Conservation (phyloP, 2,329 filamentous ascomycete species). For the Aspergillus pseudotamarii region DNA sequence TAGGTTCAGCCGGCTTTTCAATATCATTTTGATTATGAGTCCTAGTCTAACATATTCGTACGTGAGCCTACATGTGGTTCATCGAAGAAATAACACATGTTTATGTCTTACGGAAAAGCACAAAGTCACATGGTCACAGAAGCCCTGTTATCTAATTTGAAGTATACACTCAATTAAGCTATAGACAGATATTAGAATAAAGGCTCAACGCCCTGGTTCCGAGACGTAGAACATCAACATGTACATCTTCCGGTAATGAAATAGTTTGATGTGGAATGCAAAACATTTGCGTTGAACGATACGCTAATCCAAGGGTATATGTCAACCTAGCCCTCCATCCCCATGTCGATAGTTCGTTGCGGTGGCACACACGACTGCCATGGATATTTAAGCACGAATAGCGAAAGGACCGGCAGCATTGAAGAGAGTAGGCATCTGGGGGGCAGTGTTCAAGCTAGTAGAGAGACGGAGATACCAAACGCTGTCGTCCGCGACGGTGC, state of each 20-base stretch:
- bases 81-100: not conserved
- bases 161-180: not conserved
- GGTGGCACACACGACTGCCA: not conserved
- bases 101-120: not conserved
- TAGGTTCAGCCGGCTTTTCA: too few species aligned
- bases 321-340: not conserved
- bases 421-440: conserved; percentile 35
- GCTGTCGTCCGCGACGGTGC: conserved; percentile 25
- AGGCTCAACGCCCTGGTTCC: not conserved
- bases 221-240: not conserved
- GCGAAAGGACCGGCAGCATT: conserved; percentile 32
- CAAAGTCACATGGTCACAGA: not conserved
- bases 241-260: not conserved
- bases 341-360: not conserved
- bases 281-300: not conserved
- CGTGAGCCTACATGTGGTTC: too few species aligned
- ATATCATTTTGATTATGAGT: too few species aligned
- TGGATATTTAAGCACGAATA: conserved; percentile 19
- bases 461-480: conserved; percentile 34
- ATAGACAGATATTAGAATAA: not conserved
- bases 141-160: not conserved
- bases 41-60: too few species aligned
- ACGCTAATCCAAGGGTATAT: not conserved
- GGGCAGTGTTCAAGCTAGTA: conserved; percentile 27
- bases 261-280: not conserved